phyloP scores from a whole-genome alignment of 768 basidiomycete species.

The Naganishia antarctica region DNA sequence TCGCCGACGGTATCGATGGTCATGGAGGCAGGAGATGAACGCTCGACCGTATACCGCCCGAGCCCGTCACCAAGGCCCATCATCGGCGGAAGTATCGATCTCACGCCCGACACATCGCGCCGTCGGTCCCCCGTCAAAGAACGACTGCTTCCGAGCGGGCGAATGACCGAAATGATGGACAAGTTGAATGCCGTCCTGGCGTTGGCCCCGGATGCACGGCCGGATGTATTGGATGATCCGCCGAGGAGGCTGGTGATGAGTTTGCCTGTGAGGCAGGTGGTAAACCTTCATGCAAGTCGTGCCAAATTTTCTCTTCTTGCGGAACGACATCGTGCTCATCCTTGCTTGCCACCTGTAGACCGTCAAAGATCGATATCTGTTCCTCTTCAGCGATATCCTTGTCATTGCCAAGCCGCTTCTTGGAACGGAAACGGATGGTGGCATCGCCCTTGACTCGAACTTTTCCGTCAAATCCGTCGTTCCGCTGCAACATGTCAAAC shows the following conservation, averaged over 20 bases:
- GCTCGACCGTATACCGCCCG: slow-evolving; percentile 28
- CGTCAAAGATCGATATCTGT: slow-evolving; percentile 90
- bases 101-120: neutral
- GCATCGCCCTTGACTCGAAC: slow-evolving; percentile 60
- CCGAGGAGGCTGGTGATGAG: slow-evolving; percentile 79
- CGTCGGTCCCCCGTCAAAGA: neutral
- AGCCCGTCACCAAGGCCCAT: slow-evolving; percentile 22
- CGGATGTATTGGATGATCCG: slow-evolving; percentile 71
- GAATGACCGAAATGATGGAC: slow-evolving; percentile 22
- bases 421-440: slow-evolving; percentile 54
- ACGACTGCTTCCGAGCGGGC: neutral
- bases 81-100: neutral
- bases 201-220: slow-evolving; percentile 44
- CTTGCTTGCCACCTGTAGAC: slow-evolving; percentile 55
- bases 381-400: slow-evolving; percentile 93
- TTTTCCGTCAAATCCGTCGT: slow-evolving; percentile 88
- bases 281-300: slow-evolving; percentile 59
- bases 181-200: slow-evolving; percentile 42
- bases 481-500: slow-evolving; percentile 54
- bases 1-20: slow-evolving; percentile 44
- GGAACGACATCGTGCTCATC: slow-evolving; percentile 7
- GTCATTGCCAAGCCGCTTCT: slow-evolving; percentile 85
- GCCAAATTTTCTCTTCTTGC: neutral
- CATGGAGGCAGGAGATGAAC: slow-evolving; percentile 39
- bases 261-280: slow-evolving; percentile 85